A percentile compares a stretch with the other conserved stretches of the same genome.
phyloP scores from a whole-genome alignment of 2,329 filamentous ascomycete species.

The Ophiostoma novo-ulmi region DNA sequence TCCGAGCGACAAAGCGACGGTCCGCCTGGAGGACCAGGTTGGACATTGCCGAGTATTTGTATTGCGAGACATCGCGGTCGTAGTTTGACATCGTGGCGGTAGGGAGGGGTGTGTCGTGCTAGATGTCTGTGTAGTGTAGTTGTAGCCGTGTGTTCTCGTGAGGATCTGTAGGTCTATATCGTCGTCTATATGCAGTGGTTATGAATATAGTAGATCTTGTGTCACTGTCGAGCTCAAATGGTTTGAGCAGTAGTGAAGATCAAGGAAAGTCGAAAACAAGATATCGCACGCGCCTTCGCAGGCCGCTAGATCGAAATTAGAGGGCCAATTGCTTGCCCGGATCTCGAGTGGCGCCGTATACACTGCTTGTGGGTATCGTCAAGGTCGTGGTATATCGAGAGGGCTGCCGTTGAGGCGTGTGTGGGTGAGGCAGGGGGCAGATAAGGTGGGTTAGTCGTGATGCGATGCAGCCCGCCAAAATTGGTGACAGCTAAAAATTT shows the following conservation, averaged over 20 bases:
- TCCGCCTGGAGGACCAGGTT: conserved; percentile 99
- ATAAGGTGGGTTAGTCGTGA: conserved; percentile 5
- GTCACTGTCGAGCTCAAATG: neutral
- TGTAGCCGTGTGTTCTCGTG: neutral
- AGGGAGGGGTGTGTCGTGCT: conserved; percentile 17
- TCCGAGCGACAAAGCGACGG: conserved; percentile 86
- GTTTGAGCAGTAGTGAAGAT: neutral
- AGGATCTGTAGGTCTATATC: neutral
- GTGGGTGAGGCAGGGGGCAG: neutral
- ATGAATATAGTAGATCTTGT: neutral
- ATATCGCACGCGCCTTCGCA: conserved; percentile 8
- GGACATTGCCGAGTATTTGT: conserved; percentile 99
- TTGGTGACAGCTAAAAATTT: conserved; percentile 22
- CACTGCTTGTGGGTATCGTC: conserved; percentile 1
- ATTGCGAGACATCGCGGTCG: conserved; percentile 83
- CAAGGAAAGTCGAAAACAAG: neutral
- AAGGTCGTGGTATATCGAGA: neutral
- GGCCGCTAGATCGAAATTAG: conserved; percentile 3
- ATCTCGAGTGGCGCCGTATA: neutral
- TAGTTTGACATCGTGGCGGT: conserved; percentile 63
- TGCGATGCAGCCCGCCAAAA: conserved; percentile 16
- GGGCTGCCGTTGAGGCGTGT: conserved; percentile 5
- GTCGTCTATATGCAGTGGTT: neutral
- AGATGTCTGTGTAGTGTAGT: neutral
- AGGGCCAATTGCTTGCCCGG: conserved; percentile 6